Conservation (phyloP, 192 early-diverging fungal species). For the Backusella parvicylindrica region DNA sequence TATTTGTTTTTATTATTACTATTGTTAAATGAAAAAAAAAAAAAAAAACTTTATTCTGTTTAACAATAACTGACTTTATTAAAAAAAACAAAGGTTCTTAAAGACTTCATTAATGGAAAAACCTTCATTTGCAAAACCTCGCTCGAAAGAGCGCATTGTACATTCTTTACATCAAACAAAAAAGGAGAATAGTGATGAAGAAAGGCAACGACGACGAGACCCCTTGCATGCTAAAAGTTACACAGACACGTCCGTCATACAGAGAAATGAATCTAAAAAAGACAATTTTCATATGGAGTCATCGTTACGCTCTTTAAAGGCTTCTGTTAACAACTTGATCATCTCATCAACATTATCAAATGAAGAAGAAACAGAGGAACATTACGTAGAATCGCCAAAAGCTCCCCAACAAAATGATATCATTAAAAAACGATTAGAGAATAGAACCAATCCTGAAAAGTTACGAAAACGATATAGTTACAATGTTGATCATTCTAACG, state of each 20-base stretch:
- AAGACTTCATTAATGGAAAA: neutral
- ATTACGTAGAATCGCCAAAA: neutral
- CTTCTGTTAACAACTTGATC: neutral
- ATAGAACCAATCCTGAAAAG: neutral
- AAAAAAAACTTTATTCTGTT: neutral
- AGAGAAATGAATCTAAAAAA: neutral
- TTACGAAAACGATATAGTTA: neutral
- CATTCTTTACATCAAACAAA: conserved; percentile 3
- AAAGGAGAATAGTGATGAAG: neutral
- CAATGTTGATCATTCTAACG: neutral
- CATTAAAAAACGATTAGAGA: neutral
- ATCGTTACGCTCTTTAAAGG: neutral
- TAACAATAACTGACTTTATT: neutral
- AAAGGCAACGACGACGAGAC: neutral
- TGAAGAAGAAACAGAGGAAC: neutral
- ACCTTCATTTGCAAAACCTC: neutral
- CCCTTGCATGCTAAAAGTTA: conserved; percentile 1
- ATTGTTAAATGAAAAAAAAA: neutral
- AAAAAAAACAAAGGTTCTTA: neutral
- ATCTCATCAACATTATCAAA: neutral
- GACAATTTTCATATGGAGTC: neutral
- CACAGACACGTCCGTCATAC: conserved; percentile 1
- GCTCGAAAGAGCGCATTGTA: neutral
- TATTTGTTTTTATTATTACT: neutral
- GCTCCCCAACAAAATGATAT: neutral